Percentiles rank a stretch among this genome's conserved stretches.
These are phyloP conservation scores for Ceratobasidium sp. DNA, from an alignment of 1,284 basidiomycete genomes.

Conservation along the genomic window DNA sequence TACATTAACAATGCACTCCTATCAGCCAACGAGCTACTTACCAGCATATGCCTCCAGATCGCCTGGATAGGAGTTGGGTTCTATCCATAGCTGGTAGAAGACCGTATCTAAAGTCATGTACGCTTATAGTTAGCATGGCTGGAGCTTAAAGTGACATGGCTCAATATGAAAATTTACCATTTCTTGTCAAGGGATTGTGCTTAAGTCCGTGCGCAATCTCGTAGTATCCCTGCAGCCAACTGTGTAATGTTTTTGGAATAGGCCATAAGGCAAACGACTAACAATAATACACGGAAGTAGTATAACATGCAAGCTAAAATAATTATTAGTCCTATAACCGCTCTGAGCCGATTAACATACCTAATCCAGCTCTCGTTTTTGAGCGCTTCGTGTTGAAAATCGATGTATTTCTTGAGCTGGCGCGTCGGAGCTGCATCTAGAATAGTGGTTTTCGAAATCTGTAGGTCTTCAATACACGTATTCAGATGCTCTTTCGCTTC, in stretches of 20 bases:
- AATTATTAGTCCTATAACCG: background rate
- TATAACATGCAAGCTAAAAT: background rate
- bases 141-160: too few species aligned
- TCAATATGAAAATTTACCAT: background rate
- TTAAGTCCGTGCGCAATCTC: background rate
- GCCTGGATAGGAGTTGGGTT: background rate
- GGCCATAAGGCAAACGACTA: background rate
- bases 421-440: background rate
- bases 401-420: background rate
- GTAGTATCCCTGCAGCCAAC: background rate
- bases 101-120: background rate
- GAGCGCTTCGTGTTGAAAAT: background rate
- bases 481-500: background rate
- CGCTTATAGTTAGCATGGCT: too few species aligned
- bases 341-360: background rate
- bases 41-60: background rate
- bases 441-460: background rate
- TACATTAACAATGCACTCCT: background rate
- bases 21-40: background rate
- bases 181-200: background rate
- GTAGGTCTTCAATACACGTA: background rate
- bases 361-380: background rate
- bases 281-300: background rate
- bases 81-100: constrained; percentile 2
- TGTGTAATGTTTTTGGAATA: too few species aligned